Evolutionary conservation across 164 flowering plant genomes (phyloP), one percentile per base, ranked within the genome.

Genomic region (Magnolia changhungtana): DNA sequence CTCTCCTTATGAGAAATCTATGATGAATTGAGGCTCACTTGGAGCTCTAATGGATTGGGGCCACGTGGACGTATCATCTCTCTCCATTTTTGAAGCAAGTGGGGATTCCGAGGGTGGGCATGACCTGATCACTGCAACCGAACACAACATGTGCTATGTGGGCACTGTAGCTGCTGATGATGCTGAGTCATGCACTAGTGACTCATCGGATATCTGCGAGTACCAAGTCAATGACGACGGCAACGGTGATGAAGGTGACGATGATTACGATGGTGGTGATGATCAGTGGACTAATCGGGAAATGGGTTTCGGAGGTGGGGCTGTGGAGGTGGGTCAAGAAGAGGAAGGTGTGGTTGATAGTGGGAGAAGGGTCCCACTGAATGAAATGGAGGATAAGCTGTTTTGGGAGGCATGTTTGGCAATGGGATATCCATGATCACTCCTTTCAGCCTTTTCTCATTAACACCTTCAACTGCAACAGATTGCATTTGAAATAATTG

Each of bases 71-170:
- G 45, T 37, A 37, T 37, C 45, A n/a, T 63, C 21, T 63, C 65
- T 21, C 9, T 63, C 18, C 65, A 16, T 75, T 5, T 66, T 65
- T n/a, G 82, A 80, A 59, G 50, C 80, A 3, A 74, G 18, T 18
- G 82, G 80, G n/a, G 82, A 80, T 29, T 80, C 82, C 0, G 82
- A 80, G 8, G 58, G 23, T 0, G 20, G 29, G 24, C 11, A 50
- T 52, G 74, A 51, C 63, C 76, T n/a, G 24, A 27, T 45, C 24
- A 18, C 50, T 16, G 50, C 11, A 2, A 8, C 16, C 20, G 59
- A n/a, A 51, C 19, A 6, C 14, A 31, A 21, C 9, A 27, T 55
- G 4, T 18, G 58, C 65, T 63, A 7, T 2, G 10, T 7, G 7
- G 65, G 10, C 2, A 21, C 0, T n/a, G 65, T 7, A 18, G 9